Percentiles rank a stretch among this genome's conserved stretches.
Conservation (phyloP, 2,329 filamentous ascomycete species). For the Stemphylium vesicarium region DNA sequence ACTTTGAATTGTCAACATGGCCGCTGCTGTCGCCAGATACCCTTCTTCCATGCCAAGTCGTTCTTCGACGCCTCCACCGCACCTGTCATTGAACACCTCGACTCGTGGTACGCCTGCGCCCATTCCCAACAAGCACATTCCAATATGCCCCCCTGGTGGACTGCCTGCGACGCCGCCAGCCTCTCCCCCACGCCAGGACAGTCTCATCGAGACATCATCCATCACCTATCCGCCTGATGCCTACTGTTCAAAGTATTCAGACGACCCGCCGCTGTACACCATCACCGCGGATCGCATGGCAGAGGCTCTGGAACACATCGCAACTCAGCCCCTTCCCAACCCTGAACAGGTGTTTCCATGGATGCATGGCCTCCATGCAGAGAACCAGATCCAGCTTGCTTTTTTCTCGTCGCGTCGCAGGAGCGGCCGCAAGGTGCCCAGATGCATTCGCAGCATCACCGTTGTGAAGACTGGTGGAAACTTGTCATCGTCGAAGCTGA, state of each 20-base stretch:
- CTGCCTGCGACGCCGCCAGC: conserved; percentile 57
- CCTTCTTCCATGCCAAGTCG: conserved; percentile 44
- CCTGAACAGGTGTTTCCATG: conserved; percentile 91
- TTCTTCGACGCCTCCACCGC: conserved; percentile 57
- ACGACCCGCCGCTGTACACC: conserved; percentile 69
- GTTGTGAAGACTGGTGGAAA: conserved; percentile 90
- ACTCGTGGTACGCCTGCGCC: conserved; percentile 66
- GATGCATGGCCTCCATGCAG: conserved; percentile 89
- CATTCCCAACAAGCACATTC: conserved; percentile 84
- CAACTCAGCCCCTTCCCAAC: conserved; percentile 82
- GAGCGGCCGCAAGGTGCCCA: conserved; percentile 71
- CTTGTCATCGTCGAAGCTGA: conserved; percentile 74
- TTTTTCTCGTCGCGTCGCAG: conserved; percentile 85
- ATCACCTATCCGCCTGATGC: conserved; percentile 75
- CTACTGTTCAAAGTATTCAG: conserved; percentile 61
- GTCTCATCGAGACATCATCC: conserved; percentile 66
- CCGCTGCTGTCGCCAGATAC: conserved; percentile 51
- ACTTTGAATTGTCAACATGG: conserved; percentile 44
- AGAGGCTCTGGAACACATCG: conserved; percentile 75
- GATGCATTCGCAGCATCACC: conserved; percentile 79
- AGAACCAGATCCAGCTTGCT: conserved; percentile 85
- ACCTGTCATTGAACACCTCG: conserved; percentile 65
- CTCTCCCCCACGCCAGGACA: conserved; percentile 67
- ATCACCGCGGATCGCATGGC: conserved; percentile 73
- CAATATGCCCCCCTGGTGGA: conserved; percentile 84